Evolutionary conservation across 2,329 filamentous ascomycete species (phyloP).

Genomic region (Alternaria novae-zelandiae): DNA sequence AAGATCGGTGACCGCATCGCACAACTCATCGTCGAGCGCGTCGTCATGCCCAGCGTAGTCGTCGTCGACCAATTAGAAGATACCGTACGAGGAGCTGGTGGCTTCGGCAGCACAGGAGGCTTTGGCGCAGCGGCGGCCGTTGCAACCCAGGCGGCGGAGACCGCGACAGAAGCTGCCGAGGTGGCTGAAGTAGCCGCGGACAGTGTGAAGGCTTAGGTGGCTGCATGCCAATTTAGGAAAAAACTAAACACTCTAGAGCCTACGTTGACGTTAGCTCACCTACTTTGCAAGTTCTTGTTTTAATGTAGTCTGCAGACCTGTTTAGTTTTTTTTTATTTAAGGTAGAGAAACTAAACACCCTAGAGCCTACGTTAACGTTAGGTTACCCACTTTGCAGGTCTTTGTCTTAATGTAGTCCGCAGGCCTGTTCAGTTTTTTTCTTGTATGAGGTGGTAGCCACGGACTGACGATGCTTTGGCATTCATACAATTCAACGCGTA

Average conservation of each 20-base stretch:
- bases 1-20: conserved; percentile 89
- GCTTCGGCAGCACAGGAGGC: conserved; percentile 49
- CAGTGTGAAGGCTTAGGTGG: neutral
- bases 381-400: no score
- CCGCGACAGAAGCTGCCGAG: neutral
- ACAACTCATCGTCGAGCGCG: conserved; percentile 92
- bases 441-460: neutral
- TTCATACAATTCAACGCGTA: neutral
- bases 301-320: no score
- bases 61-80: conserved; percentile 88
- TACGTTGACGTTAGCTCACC: neutral
- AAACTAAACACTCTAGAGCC: neutral
- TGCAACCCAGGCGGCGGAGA: neutral
- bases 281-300: neutral
- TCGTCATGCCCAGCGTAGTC: conserved; percentile 90
- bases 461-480: neutral
- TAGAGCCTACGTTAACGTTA: neutral
- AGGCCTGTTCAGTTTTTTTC: no score
- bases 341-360: no score
- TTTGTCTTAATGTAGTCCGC: no score
- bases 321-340: no score
- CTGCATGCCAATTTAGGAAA: neutral
- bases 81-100: conserved; percentile 87
- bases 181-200: neutral
- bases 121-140: conserved; percentile 28